Evolutionary conservation across 1,284 basidiomycete genomes (phyloP), one percentile per base, ranked within the genome.

Genomic region (Cutaneotrichosporon curvatum): DNA sequence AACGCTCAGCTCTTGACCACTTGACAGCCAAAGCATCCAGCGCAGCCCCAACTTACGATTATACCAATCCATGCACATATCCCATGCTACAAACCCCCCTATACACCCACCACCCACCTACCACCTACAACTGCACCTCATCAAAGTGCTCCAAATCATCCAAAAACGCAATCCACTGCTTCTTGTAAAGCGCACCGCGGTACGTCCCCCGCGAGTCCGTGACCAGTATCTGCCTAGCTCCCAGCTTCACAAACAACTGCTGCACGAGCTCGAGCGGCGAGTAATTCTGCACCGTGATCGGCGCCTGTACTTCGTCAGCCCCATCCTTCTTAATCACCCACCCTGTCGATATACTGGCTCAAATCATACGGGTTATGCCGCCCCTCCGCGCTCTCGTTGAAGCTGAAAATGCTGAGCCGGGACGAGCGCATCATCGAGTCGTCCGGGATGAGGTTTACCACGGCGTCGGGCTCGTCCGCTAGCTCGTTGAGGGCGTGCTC

Each of bases 181-280:
- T 92, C 77, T 95, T 95, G 69, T 91, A 86, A 50, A 97, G 85
- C 10, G 92, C 76, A 6, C 92, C 92, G 61, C 85, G 82, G 63
- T 91, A 96, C 43, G 82, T 73, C 2, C 92, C 91, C 46, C 86
- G 81, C 2, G 79, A 73, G 65, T 96, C 87, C 2, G 80, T 83
- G 5, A 95, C 82, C 20, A 96, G 77, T 21, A 95, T 80, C 60
- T 90, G 90, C 53, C 87, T 79, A n/a, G 86, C 85, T 0, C 91
- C 91, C 14, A 95, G 79, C 68, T 94, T 94, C 51, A 83, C 83
- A 61, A 95, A 95, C 61, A 91, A 79, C 65, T 90, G 85, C 61
- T 95, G 91, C 1, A 95, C 79, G 45, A 94, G 78, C 68, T 94
- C 87, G 50, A 92, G 75, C 1, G 90, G 87, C 10, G 87, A 84